Evolutionary conservation across 345 rosid species (phyloP), one percentile per base, ranked within the genome.

Genomic region (Camelina laxa): DNA sequence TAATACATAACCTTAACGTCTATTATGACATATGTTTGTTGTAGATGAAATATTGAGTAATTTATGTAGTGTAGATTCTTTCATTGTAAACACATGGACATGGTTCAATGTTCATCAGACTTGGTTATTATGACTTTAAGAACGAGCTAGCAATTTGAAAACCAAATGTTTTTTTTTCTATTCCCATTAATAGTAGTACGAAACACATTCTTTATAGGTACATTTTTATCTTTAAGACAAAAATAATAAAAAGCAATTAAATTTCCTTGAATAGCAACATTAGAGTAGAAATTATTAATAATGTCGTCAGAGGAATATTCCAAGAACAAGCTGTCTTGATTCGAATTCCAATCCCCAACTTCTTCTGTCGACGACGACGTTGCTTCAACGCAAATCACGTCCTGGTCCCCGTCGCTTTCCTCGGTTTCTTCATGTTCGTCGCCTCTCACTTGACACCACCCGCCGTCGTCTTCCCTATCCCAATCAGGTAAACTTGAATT

Each of bases 371-470:
- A 63, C 42, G 80, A 61, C 27, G 79, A 60, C 54, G 49, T 7
- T 4, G 67, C 79, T 39, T 79, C 77, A 20, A 9, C 75, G 60
- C 62, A 9, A 13, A 39, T 68, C 54, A 48, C 63, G 14, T 63
- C 64, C n/a, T 55, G 78, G 1, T 50, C 79, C 12, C 61, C 74
- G 60, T 51, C 68, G 61, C 47, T 19, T 60, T 48, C 45, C 72
- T 63, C 62, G 17, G 48, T 22, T 65, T 84, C 85, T 21, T 44
- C 82, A 14, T 15, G 31, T 30, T 7, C 79, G 54, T 60, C 79
- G 65, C 84, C 76, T 83, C 97, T 87, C 42, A 93, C 87, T 50
- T 88, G 81, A 60, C 85, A 67, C 98, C 98, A 91, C 60, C 72
- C 86, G 11, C 71, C 88, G 6, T 72, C 84, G 27, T 14, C 64